Evolutionary conservation across 1,284 basidiomycete genomes (phyloP).

Genomic region (Trametes hirsuta): DNA sequence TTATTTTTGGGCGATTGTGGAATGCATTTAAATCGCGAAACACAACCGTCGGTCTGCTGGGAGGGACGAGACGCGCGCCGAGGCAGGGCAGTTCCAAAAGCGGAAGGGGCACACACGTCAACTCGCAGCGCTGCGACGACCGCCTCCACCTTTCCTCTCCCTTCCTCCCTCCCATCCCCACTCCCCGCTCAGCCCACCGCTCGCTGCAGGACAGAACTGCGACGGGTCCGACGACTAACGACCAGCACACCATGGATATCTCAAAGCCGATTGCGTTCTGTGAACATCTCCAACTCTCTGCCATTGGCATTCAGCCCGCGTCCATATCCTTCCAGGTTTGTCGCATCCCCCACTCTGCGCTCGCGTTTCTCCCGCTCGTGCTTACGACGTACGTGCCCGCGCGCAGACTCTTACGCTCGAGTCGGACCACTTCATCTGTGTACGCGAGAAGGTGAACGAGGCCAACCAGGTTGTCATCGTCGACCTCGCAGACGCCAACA

Average conservation of each 20-base stretch:
- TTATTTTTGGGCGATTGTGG: neutral
- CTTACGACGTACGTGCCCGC: neutral
- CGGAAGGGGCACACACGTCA: slow-evolving; percentile 30
- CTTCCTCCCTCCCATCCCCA: neutral
- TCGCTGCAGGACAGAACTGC: slow-evolving; percentile 32
- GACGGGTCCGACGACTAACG: slow-evolving; percentile 29
- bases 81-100: slow-evolving; percentile 20
- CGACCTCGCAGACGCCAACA: slow-evolving; percentile 94
- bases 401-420: slow-evolving; percentile 86
- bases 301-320: slow-evolving; percentile 93
- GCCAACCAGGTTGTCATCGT: slow-evolving; percentile 98
- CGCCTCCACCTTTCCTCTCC: slow-evolving; percentile 1
- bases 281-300: slow-evolving; percentile 92
- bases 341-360: slow-evolving; percentile 31
- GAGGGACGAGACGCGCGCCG: slow-evolving; percentile 11
- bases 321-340: slow-evolving; percentile 96
- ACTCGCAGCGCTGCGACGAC: slow-evolving; percentile 9
- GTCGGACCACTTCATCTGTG: slow-evolving; percentile 96
- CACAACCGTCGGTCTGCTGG: neutral
- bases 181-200: slow-evolving; percentile 23
- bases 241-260: slow-evolving; percentile 28
- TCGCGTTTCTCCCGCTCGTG: slow-evolving; percentile 11
- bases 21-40: neutral
- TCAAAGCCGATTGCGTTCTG: slow-evolving; percentile 44
- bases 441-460: slow-evolving; percentile 88